Conservation (phyloP, 2,329 filamentous ascomycete genomes). For the Neodidymelliopsis sp. region DNA sequence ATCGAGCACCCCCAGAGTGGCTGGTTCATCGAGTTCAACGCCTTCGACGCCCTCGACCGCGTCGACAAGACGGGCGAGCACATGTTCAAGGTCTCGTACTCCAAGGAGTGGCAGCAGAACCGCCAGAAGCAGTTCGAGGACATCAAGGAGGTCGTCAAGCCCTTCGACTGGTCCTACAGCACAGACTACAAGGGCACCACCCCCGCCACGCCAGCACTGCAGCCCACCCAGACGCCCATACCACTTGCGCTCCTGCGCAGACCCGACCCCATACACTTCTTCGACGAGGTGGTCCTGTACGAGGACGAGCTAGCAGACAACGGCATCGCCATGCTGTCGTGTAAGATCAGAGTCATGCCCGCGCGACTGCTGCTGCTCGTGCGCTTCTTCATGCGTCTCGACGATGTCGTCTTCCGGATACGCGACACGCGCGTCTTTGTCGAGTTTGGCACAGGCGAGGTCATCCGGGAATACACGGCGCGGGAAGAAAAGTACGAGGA, state of each 20-base stretch:
- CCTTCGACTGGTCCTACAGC: conserved; percentile 98
- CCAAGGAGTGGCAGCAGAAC: conserved; percentile 82
- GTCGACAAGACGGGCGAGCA: conserved; percentile 93
- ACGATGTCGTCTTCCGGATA: conserved; percentile 86
- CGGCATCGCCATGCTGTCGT: conserved; percentile 87
- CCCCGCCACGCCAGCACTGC: conserved; percentile 47
- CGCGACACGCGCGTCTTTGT: conserved; percentile 91
- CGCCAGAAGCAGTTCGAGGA: conserved; percentile 80
- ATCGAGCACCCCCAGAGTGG: conserved; percentile 76
- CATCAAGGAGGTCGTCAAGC: conserved; percentile 92
- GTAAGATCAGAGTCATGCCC: conserved; percentile 93
- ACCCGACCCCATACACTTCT: conserved; percentile 93
- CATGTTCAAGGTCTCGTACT: conserved; percentile 95
- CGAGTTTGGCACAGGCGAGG: conserved; percentile 79
- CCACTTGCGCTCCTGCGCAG: conserved; percentile 86
- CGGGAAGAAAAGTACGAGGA: conserved; percentile 82
- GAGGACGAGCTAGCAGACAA: conserved; percentile 99
- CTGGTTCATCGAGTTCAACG: conserved; percentile 83
- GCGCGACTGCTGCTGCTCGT: conserved; percentile 83
- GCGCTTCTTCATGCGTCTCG: conserved; percentile 90
- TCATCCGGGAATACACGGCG: conserved; percentile 90
- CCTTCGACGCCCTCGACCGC: conserved; percentile 83
- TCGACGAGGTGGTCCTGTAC: conserved; percentile 94
- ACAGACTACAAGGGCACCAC: conserved; percentile 83
- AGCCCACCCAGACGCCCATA: conserved; percentile 65